Evolutionary conservation across 2,329 filamentous ascomycete species (phyloP).

Genomic region (Apiospora phragmitis): DNA sequence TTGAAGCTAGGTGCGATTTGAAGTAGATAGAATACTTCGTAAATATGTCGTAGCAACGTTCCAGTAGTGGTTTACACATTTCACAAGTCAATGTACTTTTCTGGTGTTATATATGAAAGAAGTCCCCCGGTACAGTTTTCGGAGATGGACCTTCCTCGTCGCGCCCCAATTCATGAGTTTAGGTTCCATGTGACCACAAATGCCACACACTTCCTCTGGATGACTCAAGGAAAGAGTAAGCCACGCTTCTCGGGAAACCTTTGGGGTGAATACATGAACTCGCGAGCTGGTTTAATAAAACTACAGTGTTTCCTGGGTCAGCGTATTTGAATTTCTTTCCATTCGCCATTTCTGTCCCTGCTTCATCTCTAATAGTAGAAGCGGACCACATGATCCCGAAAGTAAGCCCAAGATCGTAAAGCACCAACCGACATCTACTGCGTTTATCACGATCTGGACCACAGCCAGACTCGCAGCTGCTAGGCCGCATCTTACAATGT

Average conservation of each 20-base stretch:
- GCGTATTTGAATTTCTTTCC: conserved; percentile 10
- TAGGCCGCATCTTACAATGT: neutral
- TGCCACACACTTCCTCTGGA: neutral
- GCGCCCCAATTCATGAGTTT: neutral
- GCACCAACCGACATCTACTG: neutral
- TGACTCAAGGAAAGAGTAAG: neutral
- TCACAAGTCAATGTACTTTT: neutral
- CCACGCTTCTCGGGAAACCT: neutral
- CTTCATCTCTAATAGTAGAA: conserved; percentile 18
- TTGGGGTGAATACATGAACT: too few relatives aligned
- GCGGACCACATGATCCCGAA: neutral
- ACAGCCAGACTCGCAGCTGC: neutral
- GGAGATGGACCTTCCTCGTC: neutral
- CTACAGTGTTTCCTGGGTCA: neutral
- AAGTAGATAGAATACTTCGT: neutral
- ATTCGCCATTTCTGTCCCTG: conserved; percentile 17
- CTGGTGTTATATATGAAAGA: neutral
- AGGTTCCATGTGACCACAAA: neutral
- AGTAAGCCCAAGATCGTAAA: neutral
- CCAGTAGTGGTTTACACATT: neutral
- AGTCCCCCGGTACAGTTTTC: neutral
- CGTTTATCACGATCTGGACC: neutral
- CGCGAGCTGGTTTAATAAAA: too few relatives aligned
- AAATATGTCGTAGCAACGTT: neutral
- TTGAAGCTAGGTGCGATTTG: neutral